Base-by-base conservation (phyloP, 495 filamentous ascomycete genomes). In the Hypomontagnella monticulosa region DNA sequence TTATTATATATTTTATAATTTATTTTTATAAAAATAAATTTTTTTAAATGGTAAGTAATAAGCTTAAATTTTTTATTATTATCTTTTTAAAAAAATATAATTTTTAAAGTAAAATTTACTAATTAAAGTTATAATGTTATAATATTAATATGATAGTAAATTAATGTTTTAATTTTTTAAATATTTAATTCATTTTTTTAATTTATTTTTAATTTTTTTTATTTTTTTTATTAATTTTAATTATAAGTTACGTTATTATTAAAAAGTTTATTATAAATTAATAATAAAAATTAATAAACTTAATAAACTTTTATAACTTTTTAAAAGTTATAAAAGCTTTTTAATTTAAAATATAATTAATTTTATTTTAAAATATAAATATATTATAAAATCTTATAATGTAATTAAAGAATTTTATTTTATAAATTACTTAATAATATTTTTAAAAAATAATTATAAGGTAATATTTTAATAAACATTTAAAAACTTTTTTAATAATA, bases 81-180 rank as follows among this genome's bases (percentile, higher is more conserved):
- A 7, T 41, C 15, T 41, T 41, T 41, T 41, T 41, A 41, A 41
- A 41, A 41, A 41, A 41, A 41, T 11, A 41, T 41, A 11, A 41
- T 41, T 7, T 7, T 41, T 7, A 41, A 41, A 11, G 5, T 41
- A 41, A 7, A 41, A 7, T 41, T 8, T 8, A 41, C 15, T 41
- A 11, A 41, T 41, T 7, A 7, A 4, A n/a, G 4, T 41, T 41
- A 36, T 5, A 36, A 36, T 36, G 11, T 5, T 5, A 5, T 5
- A 36, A 36, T 5, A 36, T 36, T 5, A 36, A 36, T 36, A 36
- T 36, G 33, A 11, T 36, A 36, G 11, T 36, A 36, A 36, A 36
- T 36, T 5, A 41, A 11, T 8, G 9, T 41, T 41, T 7, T 11
- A 7, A 4, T 41, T 41, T 41, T 8, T 41, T 41, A 41, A 7